Evolutionary conservation across 78 protist species (phyloP).

Genomic region (Monosiga brevicollis): DNA sequence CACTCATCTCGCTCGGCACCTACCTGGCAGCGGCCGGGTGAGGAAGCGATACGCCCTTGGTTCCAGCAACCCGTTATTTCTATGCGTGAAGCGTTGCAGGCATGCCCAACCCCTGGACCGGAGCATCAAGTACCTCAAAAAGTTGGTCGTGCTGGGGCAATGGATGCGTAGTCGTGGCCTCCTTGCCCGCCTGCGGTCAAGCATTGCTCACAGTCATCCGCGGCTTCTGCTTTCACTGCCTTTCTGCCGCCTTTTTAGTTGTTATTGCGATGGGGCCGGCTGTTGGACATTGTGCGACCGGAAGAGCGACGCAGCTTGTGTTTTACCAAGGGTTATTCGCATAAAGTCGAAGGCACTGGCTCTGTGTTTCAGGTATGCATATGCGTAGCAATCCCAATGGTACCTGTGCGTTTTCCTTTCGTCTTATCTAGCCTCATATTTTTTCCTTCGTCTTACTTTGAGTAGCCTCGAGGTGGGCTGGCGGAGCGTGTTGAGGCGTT

Average conservation of each 20-base stretch:
- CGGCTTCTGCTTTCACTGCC: background rate
- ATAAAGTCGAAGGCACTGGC: slow-evolving; percentile 52
- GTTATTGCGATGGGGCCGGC: background rate
- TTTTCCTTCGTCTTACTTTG: background rate
- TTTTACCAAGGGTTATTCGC: slow-evolving; percentile 34
- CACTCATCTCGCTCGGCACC: too few relatives aligned
- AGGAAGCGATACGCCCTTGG: too few relatives aligned
- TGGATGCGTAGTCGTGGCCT: background rate
- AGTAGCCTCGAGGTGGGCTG: too few relatives aligned
- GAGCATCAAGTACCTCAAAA: background rate
- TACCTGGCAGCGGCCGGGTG: too few relatives aligned
- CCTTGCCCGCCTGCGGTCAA: slow-evolving; percentile 9
- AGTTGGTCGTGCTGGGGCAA: background rate
- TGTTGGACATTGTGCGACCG: slow-evolving; percentile 12
- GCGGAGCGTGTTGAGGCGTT: too few relatives aligned
- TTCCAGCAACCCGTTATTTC: too few relatives aligned
- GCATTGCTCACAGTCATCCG: too few relatives aligned
- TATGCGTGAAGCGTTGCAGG: background rate
- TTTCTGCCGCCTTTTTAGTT: slow-evolving; percentile 10
- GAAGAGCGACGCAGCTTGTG: slow-evolving; percentile 31
- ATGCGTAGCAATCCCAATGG: background rate
- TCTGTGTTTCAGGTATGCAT: slow-evolving; percentile 17
- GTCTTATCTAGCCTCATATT: background rate
- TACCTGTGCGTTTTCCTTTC: background rate
- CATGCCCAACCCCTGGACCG: background rate